Evolutionary conservation across 1,284 basidiomycete species (phyloP).

Genomic region (Sanguinoderma infundibulare): DNA sequence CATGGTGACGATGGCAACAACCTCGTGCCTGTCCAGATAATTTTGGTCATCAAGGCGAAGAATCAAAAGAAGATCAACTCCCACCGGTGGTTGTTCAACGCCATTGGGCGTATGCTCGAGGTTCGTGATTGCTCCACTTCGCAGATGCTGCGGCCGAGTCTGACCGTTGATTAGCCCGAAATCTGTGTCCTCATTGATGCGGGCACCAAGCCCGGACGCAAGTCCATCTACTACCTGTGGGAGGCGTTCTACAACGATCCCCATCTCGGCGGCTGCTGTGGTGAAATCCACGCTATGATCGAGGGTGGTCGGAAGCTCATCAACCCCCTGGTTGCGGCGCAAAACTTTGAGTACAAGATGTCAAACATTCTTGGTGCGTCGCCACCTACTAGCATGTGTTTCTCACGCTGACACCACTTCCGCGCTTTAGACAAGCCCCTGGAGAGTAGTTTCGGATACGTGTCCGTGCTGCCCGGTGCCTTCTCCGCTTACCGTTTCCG

Average conservation of each 20-base stretch:
- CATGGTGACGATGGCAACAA: constrained; percentile 89
- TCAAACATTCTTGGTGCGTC: constrained; percentile 85
- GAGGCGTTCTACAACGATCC: constrained; percentile 85
- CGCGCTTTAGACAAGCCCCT: constrained; percentile 78
- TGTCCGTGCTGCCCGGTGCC: constrained; percentile 94
- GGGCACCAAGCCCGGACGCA: constrained; percentile 95
- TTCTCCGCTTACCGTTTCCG: constrained; percentile 95
- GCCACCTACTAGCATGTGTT: not conserved
- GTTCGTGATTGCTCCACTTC: constrained; percentile 38
- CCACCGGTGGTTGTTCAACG: constrained; percentile 98
- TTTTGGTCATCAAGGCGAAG: constrained; percentile 94
- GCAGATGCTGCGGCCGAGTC: not conserved
- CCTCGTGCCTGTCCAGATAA: constrained; percentile 94
- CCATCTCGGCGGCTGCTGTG: constrained; percentile 82
- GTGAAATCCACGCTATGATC: constrained; percentile 96
- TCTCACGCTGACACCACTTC: constrained; percentile 9
- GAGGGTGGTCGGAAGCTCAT: constrained; percentile 90
- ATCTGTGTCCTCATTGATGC: constrained; percentile 92
- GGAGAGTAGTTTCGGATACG: constrained; percentile 95
- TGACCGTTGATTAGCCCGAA: constrained; percentile 65
- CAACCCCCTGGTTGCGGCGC: constrained; percentile 93
- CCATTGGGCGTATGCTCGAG: constrained; percentile 84
- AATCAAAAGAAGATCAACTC: constrained; percentile 99
- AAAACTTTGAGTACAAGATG: constrained; percentile 99
- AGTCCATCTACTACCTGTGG: constrained; percentile 98